A percentile compares a stretch with the other conserved stretches of the same genome.
These are phyloP conservation scores for Nakazawaea pomicola DNA, from an alignment of 805 yeast species.

Conservation along the genomic window DNA sequence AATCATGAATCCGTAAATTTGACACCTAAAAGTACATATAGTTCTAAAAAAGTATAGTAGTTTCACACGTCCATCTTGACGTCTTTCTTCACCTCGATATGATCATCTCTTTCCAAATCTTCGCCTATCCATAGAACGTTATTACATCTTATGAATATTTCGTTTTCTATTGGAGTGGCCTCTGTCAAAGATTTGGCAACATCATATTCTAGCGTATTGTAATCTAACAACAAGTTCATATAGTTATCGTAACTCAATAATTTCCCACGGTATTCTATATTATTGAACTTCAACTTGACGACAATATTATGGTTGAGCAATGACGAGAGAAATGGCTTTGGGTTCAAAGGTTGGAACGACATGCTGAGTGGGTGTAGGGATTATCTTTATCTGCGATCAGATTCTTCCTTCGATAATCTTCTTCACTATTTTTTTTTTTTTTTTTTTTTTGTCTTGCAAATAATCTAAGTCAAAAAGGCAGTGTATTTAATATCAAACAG, in stretches of 20 bases:
- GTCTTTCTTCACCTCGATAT: slow-evolving; percentile 14
- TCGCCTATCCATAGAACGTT: slow-evolving; percentile 77
- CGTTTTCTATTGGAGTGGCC: slow-evolving; percentile 31
- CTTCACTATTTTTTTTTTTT: not conserved
- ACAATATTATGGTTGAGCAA: slow-evolving; percentile 66
- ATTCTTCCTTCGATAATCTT: too few species aligned
- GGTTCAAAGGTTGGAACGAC: slow-evolving; percentile 67
- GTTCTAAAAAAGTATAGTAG: too few species aligned
- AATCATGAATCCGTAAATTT: not conserved
- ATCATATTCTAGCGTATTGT: slow-evolving; percentile 40
- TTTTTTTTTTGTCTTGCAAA: not conserved
- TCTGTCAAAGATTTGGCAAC: slow-evolving; percentile 44
- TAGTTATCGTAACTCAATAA: slow-evolving; percentile 82
- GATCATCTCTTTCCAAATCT: slow-evolving; percentile 18
- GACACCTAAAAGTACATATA: not conserved
- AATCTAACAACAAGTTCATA: slow-evolving; percentile 79
- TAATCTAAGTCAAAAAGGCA: too few species aligned
- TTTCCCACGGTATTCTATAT: slow-evolving; percentile 79
- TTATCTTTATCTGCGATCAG: slow-evolving; percentile 1
- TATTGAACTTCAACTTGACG: slow-evolving; percentile 86
- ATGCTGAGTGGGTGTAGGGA: slow-evolving; percentile 16
- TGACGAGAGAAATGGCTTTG: slow-evolving; percentile 83
- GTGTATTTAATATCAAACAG: too few species aligned
- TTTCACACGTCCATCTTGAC: slow-evolving; percentile 5
- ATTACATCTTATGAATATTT: slow-evolving; percentile 84